Evolutionary conservation across 2,329 filamentous ascomycete genomes (phyloP).

Genomic region (Clonostachys byssicola): DNA sequence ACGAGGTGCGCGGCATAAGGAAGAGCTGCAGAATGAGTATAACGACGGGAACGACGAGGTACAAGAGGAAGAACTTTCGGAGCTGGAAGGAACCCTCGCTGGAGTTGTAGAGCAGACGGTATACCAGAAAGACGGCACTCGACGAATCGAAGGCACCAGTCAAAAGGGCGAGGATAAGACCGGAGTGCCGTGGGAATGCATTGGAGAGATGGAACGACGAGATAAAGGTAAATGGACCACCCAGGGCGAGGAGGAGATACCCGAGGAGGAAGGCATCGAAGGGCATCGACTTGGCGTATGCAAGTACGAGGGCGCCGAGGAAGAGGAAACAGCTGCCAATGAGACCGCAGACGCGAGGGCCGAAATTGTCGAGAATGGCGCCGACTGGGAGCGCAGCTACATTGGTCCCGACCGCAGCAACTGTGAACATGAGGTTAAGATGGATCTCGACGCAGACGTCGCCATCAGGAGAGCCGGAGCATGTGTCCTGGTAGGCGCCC

Average conservation of each 20-base stretch:
- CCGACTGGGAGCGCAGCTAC: conserved; percentile 82
- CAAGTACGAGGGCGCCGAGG: conserved; percentile 68
- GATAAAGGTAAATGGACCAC: conserved; percentile 79
- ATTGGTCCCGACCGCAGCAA: conserved; percentile 84
- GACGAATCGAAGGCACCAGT: conserved; percentile 83
- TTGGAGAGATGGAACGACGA: conserved; percentile 83
- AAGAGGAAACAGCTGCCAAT: conserved; percentile 64
- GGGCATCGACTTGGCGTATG: conserved; percentile 52
- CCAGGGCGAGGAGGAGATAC: conserved; percentile 73
- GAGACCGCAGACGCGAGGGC: conserved; percentile 72
- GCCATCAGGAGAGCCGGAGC: conserved; percentile 27
- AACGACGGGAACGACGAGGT: conserved; percentile 64
- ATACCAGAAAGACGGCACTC: conserved; percentile 72
- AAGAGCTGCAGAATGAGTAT: conserved; percentile 65
- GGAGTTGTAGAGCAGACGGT: conserved; percentile 65
- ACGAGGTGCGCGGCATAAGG: conserved; percentile 70
- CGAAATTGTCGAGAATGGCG: conserved; percentile 77
- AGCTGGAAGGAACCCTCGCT: conserved; percentile 53
- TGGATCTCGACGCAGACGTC: conserved; percentile 46
- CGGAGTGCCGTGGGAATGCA: conserved; percentile 72
- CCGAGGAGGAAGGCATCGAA: conserved; percentile 72
- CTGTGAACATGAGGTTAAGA: conserved; percentile 89
- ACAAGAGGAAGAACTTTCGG: conserved; percentile 66
- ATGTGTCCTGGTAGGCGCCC: conserved; percentile 65
- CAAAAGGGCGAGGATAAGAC: conserved; percentile 73